Percentiles rank a stretch among this genome's conserved stretches.
phyloP scores from a whole-genome alignment of 306 rosid genomes.

The Oemleria cerasiformis region DNA sequence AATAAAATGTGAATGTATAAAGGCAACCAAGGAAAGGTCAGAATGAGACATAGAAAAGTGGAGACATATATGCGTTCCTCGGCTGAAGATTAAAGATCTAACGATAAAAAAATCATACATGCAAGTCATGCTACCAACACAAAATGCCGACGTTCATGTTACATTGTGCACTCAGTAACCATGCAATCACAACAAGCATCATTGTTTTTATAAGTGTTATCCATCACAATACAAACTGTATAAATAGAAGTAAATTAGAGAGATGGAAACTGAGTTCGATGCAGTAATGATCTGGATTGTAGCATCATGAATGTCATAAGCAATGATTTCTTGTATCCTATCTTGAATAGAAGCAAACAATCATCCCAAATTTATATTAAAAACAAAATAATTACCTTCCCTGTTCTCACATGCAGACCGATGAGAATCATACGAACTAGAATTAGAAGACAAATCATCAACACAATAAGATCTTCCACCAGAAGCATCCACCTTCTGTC shows the following conservation, averaged over 20 bases:
- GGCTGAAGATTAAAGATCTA: not conserved
- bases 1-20: not conserved
- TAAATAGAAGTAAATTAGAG: not conserved
- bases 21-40: not conserved
- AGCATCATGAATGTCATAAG: not conserved
- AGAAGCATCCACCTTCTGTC: slow-evolving; percentile 22
- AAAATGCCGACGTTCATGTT: not conserved
- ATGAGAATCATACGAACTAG: slow-evolving; percentile 18
- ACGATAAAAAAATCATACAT: not conserved
- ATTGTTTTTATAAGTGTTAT: not conserved
- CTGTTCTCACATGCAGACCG: slow-evolving; percentile 20
- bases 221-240: slow-evolving; percentile 5
- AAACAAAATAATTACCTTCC: slow-evolving; percentile 37
- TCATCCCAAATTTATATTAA: not conserved
- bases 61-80: not conserved
- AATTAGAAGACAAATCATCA: slow-evolving; percentile 29
- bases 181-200: not conserved
- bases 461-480: slow-evolving; percentile 26
- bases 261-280: not conserved
- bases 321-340: not conserved
- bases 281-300: not conserved
- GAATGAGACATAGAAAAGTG: not conserved
- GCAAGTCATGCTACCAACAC: not conserved
- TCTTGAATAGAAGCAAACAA: not conserved
- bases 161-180: not conserved